Evolutionary conservation across 305 asterid species (phyloP).

Genomic region (Fraxinus nigra): DNA sequence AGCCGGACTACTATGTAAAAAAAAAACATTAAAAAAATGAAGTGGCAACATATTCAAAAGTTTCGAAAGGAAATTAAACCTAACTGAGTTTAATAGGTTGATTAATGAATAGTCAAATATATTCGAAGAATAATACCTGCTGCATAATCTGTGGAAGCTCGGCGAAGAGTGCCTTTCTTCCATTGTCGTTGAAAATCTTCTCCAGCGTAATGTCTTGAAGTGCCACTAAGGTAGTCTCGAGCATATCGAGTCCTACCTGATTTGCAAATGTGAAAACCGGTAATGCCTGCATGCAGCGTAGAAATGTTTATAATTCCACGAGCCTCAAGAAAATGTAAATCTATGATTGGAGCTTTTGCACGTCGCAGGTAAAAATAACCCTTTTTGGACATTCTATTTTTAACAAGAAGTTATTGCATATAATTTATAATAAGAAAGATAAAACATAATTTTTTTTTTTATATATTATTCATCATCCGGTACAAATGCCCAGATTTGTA

Average conservation of each 20-base stretch:
- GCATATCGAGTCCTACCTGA: slow-evolving; percentile 97
- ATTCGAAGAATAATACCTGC: slow-evolving; percentile 47
- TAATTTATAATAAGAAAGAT: neutral
- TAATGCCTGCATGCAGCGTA: slow-evolving; percentile 51
- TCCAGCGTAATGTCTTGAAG: slow-evolving; percentile 89
- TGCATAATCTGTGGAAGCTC: slow-evolving; percentile 94
- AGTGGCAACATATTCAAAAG: neutral
- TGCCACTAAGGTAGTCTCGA: slow-evolving; percentile 83
- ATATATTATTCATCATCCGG: neutral
- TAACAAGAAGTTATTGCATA: neutral
- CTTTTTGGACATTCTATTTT: neutral
- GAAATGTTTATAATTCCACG: neutral
- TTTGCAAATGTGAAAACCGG: slow-evolving; percentile 90
- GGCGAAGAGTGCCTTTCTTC: slow-evolving; percentile 61
- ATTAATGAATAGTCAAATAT: neutral
- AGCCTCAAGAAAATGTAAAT: neutral
- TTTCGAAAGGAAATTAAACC: neutral
- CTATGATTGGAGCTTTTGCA: neutral
- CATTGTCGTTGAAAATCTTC: slow-evolving; percentile 73
- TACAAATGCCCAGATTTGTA: neutral
- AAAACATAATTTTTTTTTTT: neutral
- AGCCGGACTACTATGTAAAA: no score
- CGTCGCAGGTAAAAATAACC: neutral
- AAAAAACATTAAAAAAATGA: no score
- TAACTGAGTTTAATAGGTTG: neutral